Evolutionary conservation across 2,329 filamentous ascomycete genomes (phyloP).

Genomic region (Hirsutella minnesotensis): DNA sequence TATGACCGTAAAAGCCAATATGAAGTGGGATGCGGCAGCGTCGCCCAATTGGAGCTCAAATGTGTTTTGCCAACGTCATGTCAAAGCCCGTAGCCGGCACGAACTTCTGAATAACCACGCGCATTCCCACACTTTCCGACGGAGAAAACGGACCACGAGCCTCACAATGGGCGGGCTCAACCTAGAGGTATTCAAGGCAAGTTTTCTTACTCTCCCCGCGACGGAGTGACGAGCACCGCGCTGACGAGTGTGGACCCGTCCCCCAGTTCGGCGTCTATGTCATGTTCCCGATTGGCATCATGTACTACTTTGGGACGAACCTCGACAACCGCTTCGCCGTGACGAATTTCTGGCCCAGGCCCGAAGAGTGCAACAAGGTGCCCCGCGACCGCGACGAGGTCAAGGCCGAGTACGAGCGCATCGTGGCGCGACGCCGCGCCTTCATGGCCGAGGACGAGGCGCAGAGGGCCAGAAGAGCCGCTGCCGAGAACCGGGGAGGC

Average conservation of each 20-base stretch:
- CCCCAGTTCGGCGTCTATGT: constrained; percentile 92
- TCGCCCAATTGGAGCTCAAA: neutral
- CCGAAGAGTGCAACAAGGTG: constrained; percentile 63
- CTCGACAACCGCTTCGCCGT: constrained; percentile 86
- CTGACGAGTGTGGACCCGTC: neutral
- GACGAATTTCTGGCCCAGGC: constrained; percentile 85
- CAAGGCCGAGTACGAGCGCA: constrained; percentile 62
- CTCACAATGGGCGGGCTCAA: constrained; percentile 73
- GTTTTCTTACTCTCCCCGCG: constrained; percentile 2
- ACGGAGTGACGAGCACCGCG: neutral
- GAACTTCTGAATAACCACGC: neutral
- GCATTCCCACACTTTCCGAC: no score
- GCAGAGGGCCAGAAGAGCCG: constrained; percentile 11
- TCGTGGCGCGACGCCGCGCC: constrained; percentile 56
- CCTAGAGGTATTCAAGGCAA: constrained; percentile 88
- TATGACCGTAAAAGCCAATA: constrained; percentile 4
- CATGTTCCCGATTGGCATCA: constrained; percentile 96
- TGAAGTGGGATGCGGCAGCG: neutral
- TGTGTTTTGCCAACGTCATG: no score
- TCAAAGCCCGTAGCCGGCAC: no score
- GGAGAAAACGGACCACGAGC: no score
- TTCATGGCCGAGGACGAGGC: constrained; percentile 24
- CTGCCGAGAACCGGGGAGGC: no score
- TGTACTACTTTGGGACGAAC: constrained; percentile 99
- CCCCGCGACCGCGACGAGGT: constrained; percentile 76